Base-by-base conservation (phyloP, 306 rosid genomes). In the Sechiopsis laciniata region DNA sequence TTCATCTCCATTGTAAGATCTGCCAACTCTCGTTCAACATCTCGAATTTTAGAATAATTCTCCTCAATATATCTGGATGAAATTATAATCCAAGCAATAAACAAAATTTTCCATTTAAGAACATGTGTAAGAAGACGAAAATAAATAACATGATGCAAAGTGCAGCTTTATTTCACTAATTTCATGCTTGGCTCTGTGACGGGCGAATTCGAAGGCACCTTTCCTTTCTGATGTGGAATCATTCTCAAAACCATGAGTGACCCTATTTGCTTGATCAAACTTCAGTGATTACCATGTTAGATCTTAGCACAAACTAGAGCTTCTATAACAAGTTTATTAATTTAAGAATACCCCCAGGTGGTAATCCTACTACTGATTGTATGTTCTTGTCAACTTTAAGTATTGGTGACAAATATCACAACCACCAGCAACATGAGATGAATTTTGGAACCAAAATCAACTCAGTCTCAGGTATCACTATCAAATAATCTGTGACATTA, bases 21-120 rank as follows among this genome's bases (percentile, higher is more conserved):
- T 73, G 85, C 83, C 76, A 94, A 87, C 76, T 90, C 95, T 50
- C 97, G 89, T 77, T 94, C 97, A 15, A 94, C 98, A 84, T 89
- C 87, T 5, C 96, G 98, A 45, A 90, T 94, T 84, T 90, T 94
- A 42, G 97, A 81, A 75, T 90, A 94, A 75, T 94, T 94, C 77
- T 94, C 98, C 77, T 90, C 84, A 46, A 94, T 90, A 76, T 89
- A 94, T 83, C 96, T 94, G 83, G 35, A 68, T 8, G 15, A 17
- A 48, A 45, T 22, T 7, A 17, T 24, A 19, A 48, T 1, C 57
- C 8, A 48, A 26, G 15, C 35, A 13, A 55, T 50, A 26, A 69
- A 50, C 42, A 48, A 69, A 19, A 68, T 29, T 29, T 55, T 16
- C 56, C 0, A 7, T 14, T 22, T 8, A 52, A 13, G 17, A 21